Percentiles rank a stretch among this genome's conserved stretches.
phyloP scores from a whole-genome alignment of 2,329 filamentous ascomycete species.

The Aspergillus glaucus region DNA sequence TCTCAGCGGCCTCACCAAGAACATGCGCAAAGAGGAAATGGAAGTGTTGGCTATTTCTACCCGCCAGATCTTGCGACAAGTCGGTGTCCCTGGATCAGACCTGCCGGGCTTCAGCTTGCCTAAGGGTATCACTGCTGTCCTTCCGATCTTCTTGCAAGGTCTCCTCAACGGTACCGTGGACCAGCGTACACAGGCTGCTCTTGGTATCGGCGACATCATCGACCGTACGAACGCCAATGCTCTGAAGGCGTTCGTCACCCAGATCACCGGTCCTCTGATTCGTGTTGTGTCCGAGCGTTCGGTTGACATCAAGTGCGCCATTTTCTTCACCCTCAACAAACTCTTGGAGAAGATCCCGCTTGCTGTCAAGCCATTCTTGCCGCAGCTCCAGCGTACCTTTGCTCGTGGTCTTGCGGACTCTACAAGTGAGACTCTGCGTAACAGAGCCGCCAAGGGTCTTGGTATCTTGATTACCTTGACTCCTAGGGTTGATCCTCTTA shows the following conservation, averaged over 20 bases:
- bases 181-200: slow-evolving; percentile 82
- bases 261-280: slow-evolving; percentile 95
- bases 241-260: slow-evolving; percentile 89
- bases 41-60: slow-evolving; percentile 84
- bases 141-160: slow-evolving; percentile 96
- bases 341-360: slow-evolving; percentile 93
- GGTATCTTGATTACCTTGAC: slow-evolving; percentile 95
- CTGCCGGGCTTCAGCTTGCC: slow-evolving; percentile 83
- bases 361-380: slow-evolving; percentile 92
- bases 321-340: slow-evolving; percentile 89
- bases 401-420: slow-evolving; percentile 92
- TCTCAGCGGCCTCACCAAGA: slow-evolving; percentile 79
- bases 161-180: slow-evolving; percentile 94
- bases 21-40: slow-evolving; percentile 95
- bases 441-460: slow-evolving; percentile 83
- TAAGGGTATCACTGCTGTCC: slow-evolving; percentile 92
- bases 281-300: slow-evolving; percentile 95
- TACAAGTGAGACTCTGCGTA: slow-evolving; percentile 79
- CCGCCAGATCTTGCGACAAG: slow-evolving; percentile 75
- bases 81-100: slow-evolving; percentile 78
- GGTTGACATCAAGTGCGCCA: slow-evolving; percentile 86
- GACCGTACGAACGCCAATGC: slow-evolving; percentile 84
- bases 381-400: slow-evolving; percentile 93
- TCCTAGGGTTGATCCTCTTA: slow-evolving; percentile 88
- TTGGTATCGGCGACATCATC: slow-evolving; percentile 92